Conservation (phyloP, 495 filamentous ascomycete species). For the Hypoxylon intermedium region DNA sequence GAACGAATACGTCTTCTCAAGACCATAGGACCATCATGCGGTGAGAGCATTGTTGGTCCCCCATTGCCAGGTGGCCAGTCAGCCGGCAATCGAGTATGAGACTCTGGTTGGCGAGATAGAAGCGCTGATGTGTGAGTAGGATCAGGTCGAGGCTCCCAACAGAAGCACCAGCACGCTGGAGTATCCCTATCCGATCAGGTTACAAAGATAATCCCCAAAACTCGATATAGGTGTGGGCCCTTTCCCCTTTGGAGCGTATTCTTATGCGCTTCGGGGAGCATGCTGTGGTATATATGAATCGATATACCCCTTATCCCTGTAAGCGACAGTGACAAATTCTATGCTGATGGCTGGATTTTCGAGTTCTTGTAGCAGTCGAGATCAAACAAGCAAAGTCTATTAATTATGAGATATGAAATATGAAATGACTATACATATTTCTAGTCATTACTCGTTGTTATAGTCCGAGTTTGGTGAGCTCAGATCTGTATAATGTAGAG, state of each 20-base stretch:
- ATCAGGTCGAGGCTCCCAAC: background rate
- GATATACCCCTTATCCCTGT: too few species aligned
- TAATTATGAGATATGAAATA: too few species aligned
- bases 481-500: too few species aligned
- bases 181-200: background rate
- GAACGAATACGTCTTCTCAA: conserved; percentile 19
- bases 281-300: too few species aligned
- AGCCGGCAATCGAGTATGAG: conserved; percentile 8
- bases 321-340: too few species aligned
- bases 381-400: too few species aligned
- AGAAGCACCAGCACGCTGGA: conserved; percentile 4
- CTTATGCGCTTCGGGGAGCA: background rate
- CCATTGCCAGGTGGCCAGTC: conserved; percentile 12
- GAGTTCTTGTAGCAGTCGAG: too few species aligned
- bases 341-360: too few species aligned
- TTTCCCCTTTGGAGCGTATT: conserved; percentile 7
- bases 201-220: too few species aligned
- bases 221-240: background rate
- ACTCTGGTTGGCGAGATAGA: conserved; percentile 13
- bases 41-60: conserved; percentile 20
- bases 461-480: too few species aligned
- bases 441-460: too few species aligned
- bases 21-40: conserved; percentile 25
- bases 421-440: too few species aligned
- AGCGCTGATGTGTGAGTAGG: background rate